Evolutionary conservation across 2,329 filamentous ascomycete genomes (phyloP), one percentile per base, ranked within the genome.

Genomic region (Leptodontidium sp.): DNA sequence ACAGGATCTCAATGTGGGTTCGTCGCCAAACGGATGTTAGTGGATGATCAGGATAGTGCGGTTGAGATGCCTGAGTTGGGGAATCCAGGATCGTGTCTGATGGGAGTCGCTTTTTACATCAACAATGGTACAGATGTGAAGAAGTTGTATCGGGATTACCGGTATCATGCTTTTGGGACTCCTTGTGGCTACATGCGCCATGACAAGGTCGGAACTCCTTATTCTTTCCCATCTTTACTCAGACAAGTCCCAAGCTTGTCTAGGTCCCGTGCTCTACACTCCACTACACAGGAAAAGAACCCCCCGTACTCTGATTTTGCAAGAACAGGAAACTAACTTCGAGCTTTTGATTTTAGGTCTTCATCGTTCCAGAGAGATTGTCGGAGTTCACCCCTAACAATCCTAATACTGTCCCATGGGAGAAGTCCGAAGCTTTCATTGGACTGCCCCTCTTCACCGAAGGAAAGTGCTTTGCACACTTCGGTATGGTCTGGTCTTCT

Each of bases 401-500:
- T 72, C 87, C 88, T 5, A 90, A 90, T 55, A 14, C 32, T 0
- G 66, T 91, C 14, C 86, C 88, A 0, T 77, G 77, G 72, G 86
- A 89, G 35, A 82, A 86, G 1, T 87, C 86, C 40, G 90, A 92
- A 74, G 88, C 89, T 2, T 92, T 91, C 75, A 82, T 93, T 45
- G 88, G 87, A 8, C 82, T 92, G 15, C 90, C 90, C 0, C 80
- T 93, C 1, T 91, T 89, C 72, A 84, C 85, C 4, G 85, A 88
- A 52, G 88, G 86, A 40, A 91, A 89, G 77, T 91, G 88, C 75
- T 86, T 91, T 73, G 90, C 88, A 26, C 88, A 92, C 78, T 89
- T 93, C 75, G 90, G 90, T n/a, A 82, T 90, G 77, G 89, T 92
- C 83, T 93, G 90, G 90, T 88, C 88, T 6, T 80, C 82, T 53